A percentile compares a stretch with the other conserved stretches of the same genome.
Conservation (phyloP, 805 yeast genomes). For the Cyberlindnera petersonii region DNA sequence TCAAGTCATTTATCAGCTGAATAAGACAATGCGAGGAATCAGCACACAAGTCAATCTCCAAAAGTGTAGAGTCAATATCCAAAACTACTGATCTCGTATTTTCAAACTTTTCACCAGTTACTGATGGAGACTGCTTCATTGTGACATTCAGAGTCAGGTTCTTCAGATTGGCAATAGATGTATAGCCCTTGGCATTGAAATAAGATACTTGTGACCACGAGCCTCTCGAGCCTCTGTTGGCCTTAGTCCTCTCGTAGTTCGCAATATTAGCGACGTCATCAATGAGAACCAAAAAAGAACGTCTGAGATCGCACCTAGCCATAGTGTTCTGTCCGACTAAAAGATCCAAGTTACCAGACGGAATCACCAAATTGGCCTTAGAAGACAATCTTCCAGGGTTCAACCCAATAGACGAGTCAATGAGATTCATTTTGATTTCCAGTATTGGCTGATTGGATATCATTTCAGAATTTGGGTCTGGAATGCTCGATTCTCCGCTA, state of each 20-base stretch:
- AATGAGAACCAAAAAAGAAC: constrained; percentile 50
- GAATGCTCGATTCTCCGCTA: constrained; percentile 8
- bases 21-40: constrained; percentile 75
- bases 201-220: constrained; percentile 40
- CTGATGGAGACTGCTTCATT: constrained; percentile 31
- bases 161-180: constrained; percentile 45
- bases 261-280: constrained; percentile 51
- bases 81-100: constrained; percentile 33
- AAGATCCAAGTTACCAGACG: constrained; percentile 52
- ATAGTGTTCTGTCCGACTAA: constrained; percentile 33
- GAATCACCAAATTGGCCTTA: constrained; percentile 48
- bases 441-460: constrained; percentile 8
- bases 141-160: constrained; percentile 21
- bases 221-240: constrained; percentile 21
- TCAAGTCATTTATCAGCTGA: constrained; percentile 67
- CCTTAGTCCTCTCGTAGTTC: constrained; percentile 28
- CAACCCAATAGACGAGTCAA: constrained; percentile 58
- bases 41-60: constrained; percentile 63
- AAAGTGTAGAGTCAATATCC: constrained; percentile 45
- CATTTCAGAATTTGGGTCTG: constrained; percentile 9
- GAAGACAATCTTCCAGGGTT: constrained; percentile 57
- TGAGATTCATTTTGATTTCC: constrained; percentile 25
- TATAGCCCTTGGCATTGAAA: constrained; percentile 47
- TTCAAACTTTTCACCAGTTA: constrained; percentile 6
- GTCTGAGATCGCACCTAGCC: constrained; percentile 45